Evolutionary conservation across 2,329 filamentous ascomycete species (phyloP), one percentile per base, ranked within the genome.

Genomic region (Pseudogymnoascus sp.): DNA sequence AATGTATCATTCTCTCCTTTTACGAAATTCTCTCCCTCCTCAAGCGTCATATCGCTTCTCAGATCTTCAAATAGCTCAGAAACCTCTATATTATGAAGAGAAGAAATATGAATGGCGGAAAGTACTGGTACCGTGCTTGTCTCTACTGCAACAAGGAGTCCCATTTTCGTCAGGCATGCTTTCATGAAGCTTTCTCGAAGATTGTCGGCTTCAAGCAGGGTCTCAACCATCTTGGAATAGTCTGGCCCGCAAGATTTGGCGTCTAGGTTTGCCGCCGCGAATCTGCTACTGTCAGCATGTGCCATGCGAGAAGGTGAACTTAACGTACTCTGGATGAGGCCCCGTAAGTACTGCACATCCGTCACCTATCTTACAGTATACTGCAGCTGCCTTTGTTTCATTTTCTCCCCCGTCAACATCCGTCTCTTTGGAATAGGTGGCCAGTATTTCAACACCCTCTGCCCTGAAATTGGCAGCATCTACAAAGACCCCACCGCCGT

Each of bases 401-500:
- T 87, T 80, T 62, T 93, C 87, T 0, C 90, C 90, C 0, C 88
- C 82, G 62, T 96, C 87, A 2, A 97, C 89, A 68, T 88, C 85
- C 11, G 96, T 75, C 13, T 87, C 79, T 36, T 91, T 88, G 0
- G 82, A 82, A 73, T 95, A 99, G 64, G 82, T 89, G 1, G 93
- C 95, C 23, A 99, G 78, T 6, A 96, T 82, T 74, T 97, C 86
- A 0, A 97, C 85, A 1, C 88, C 89, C 67, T 81, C 77, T 31
- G 83, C 81, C 63, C 79, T 77, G 63, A 85, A 79, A 50, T 82
- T 83, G 2, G 82, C 80, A 1, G 89, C 88, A 76, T 95, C 88
- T 1, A 96, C 90, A 77, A 97, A 99, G 1, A 96, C 86, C 3
- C 95, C 93, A 0, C 95, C 95, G 0, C 95, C 95, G 69, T 99